Conservation (phyloP, 2,329 filamentous ascomycete genomes). For the Scedosporium minutisporum region DNA sequence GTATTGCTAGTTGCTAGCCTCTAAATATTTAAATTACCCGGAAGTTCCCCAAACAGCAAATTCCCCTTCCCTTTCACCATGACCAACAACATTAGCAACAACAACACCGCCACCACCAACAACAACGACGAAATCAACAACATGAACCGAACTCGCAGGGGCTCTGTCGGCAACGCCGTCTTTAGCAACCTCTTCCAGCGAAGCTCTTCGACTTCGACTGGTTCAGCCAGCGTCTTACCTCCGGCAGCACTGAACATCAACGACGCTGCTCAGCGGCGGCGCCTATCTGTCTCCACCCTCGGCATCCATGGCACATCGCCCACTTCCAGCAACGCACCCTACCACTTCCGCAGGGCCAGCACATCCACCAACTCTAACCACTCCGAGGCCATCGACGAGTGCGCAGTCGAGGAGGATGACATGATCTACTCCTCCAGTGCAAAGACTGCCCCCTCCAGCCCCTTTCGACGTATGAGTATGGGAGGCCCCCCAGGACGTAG, state of each 20-base stretch:
- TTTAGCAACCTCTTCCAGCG: constrained; percentile 50
- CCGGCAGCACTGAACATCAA: constrained; percentile 31
- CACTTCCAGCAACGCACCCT: constrained; percentile 36
- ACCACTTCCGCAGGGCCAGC: constrained; percentile 53
- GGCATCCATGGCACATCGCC: constrained; percentile 65
- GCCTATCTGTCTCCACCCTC: constrained; percentile 65
- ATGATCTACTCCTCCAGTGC: constrained; percentile 32
- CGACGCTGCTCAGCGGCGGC: constrained; percentile 48
- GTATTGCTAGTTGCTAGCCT: not conserved
- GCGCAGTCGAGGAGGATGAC: constrained; percentile 61
- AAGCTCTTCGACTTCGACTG: constrained; percentile 39
- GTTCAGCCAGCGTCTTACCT: constrained; percentile 33
- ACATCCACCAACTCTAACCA: constrained; percentile 50
- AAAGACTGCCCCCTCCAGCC: constrained; percentile 56
- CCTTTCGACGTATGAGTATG: constrained; percentile 85
- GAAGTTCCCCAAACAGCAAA: too few relatives aligned
- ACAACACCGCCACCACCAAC: constrained; percentile 6
- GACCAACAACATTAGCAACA: constrained; percentile 7
- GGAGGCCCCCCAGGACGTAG: constrained; percentile 62
- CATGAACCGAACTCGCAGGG: constrained; percentile 35
- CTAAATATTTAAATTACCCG: not conserved
- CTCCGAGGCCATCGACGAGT: constrained; percentile 60
- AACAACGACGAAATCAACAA: constrained; percentile 20
- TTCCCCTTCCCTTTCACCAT: not conserved
- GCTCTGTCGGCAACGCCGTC: constrained; percentile 47